A percentile compares a stretch with the other conserved stretches of the same genome.
Conservation (phyloP, 192 early-diverging fungal species). For the Chytriomyces sp. region DNA sequence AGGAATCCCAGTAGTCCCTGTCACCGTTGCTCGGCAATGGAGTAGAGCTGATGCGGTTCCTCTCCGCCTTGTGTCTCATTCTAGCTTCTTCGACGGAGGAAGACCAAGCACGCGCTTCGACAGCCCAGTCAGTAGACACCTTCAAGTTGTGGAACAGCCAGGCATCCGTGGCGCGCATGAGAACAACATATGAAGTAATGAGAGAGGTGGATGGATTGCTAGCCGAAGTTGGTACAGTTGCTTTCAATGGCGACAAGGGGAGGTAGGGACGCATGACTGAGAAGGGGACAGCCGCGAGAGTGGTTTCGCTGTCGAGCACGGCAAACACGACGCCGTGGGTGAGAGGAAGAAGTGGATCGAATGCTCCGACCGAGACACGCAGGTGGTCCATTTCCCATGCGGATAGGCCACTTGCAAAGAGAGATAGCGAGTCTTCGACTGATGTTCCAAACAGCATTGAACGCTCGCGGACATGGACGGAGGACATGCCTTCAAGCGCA, state of each 20-base stretch:
- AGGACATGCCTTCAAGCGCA: not conserved
- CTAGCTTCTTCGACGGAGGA: not conserved
- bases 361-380: not conserved
- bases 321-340: not conserved
- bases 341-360: not conserved
- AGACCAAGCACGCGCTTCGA: not conserved
- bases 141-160: constrained; percentile 12
- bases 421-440: not conserved
- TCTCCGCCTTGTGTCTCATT: not conserved
- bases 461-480: constrained; percentile 12
- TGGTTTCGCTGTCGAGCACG: constrained; percentile 2
- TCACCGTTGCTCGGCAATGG: not conserved
- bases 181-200: not conserved
- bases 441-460: not conserved
- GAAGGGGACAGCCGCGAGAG: not conserved
- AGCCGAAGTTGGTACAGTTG: not conserved
- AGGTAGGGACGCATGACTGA: not conserved
- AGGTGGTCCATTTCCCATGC: not conserved
- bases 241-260: not conserved
- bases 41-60: not conserved
- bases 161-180: not conserved
- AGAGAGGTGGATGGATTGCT: not conserved
- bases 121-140: not conserved
- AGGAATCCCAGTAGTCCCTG: constrained; percentile 9
- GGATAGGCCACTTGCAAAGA: not conserved